Base-by-base conservation (phyloP, 2,329 filamentous ascomycete genomes). In the Achaetomium macrosporum region DNA sequence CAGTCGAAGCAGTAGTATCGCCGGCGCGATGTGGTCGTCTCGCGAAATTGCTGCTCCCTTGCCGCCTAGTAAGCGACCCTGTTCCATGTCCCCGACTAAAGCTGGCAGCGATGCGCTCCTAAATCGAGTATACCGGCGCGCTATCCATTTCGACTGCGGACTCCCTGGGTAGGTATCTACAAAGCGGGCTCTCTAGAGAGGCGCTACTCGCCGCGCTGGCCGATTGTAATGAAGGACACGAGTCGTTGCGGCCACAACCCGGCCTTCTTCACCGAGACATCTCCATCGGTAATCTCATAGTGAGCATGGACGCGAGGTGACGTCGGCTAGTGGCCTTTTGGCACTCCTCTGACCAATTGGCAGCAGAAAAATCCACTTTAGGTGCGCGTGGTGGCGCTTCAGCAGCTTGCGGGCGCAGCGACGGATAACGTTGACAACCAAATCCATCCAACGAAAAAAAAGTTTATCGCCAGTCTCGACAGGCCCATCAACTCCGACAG, bases 231-330 rank as follows among this genome's bases (percentile, higher is more conserved):
- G 45, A 47, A 47, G 35, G 45, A 31, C 35, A 47, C 11, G 20
- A 47, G 33, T 47, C 19, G 16, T 16, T 47, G 13, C 45, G 39
- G 39, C 39, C 9, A 15, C 12, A 47, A 5, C 29, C 47, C 8
- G 47, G 47, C 30, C 11, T 43, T 12, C 47, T 50, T 5, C 30
- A 50, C 31, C 10, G 47, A 39, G 47, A 50, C 11, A 43, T 50
- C 47, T 50, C 47, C n/a, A 43, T 50, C 30, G n/a, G n/a, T 43
- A 50, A 43, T 20, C 66, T 77, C 12, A 71, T 77, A 58, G 67
- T 78, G n/a, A n/a, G n/a, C n/a, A n/a, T n/a, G n/a, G n/a, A n/a
- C n/a, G n/a, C n/a, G n/a, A n/a, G n/a, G n/a, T n/a, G n/a, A n/a
- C n/a, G n/a, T n/a, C n/a, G n/a, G n/a, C n/a, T n/a, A n/a, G n/a